Evolutionary conservation across 1,139 yeast species (phyloP), one percentile per base, ranked within the genome.

Genomic region (Geotrichum aggregatum): DNA sequence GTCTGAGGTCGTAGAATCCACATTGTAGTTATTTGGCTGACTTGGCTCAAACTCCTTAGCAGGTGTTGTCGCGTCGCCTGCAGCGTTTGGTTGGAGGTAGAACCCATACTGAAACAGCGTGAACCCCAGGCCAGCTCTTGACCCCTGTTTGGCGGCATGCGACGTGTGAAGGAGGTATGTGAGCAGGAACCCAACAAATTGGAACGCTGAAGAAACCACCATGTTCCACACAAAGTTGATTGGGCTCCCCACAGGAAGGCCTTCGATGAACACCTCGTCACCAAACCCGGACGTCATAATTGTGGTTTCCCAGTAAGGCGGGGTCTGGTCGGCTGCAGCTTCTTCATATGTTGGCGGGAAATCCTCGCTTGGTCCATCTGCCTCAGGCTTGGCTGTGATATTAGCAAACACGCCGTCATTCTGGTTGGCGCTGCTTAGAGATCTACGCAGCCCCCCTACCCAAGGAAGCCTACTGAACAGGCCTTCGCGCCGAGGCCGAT

Each of bases 61-160:
- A 53, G 67, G 66, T 54, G 68, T 59, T 3, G 69, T 65, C 3
- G 72, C 63, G 4, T 62, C 59, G 2, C 63, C 65, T n/a, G 66
- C 63, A 47, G 66, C 66, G 11, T 70, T 71, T 1, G 96, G 95
- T 34, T 84, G 74, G 71, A 88, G 76, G 50, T 79, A 76, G 66
- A 80, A 83, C 1, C 96, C 96, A 61, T 83, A 82, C 58, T 85
- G 80, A 46, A 91, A 74, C 60, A 94, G 78, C 0, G 96, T 89
- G 52, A 87, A 68, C 1, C 98, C 98, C 52, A 92, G 73, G 0
- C 99, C 99, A 13, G 92, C 87, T 56, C 96, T 76, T 1, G 98
- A 84, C 6, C 99, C 99, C 62, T 91, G 92, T 65, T 88, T 88
- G 3, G 98, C 96, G 5, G 98, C 98, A 66, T 92, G 98, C 1